phyloP scores from a whole-genome alignment of 495 filamentous ascomycete genomes.

The Talaromyces borbonicus region DNA sequence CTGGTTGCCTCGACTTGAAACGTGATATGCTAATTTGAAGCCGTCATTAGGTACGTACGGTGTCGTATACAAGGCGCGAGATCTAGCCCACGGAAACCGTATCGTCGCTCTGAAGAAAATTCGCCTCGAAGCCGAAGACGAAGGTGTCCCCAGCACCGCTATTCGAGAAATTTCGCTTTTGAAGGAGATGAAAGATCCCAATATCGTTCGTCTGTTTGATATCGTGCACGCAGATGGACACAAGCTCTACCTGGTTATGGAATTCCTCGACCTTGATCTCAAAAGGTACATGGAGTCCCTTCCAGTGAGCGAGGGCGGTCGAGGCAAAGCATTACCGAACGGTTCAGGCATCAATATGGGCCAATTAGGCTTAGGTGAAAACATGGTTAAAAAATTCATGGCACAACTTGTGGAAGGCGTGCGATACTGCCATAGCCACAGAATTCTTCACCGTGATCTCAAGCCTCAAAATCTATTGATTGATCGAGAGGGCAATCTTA shows the following conservation, averaged over 20 bases:
- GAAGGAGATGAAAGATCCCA: conserved; percentile 94
- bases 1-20: too few species aligned
- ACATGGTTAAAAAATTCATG: conserved; percentile 98
- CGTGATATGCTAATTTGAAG: background rate
- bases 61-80: conserved; percentile 86
- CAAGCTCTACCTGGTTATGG: conserved; percentile 91
- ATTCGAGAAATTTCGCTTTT: conserved; percentile 94
- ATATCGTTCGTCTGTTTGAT: conserved; percentile 85
- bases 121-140: conserved; percentile 92
- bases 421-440: conserved; percentile 91
- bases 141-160: conserved; percentile 91
- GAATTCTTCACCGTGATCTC: conserved; percentile 88
- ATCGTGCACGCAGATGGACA: conserved; percentile 96
- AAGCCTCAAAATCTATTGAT: conserved; percentile 98
- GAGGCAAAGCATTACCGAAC: conserved; percentile 80
- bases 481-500: conserved; percentile 87
- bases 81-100: conserved; percentile 63
- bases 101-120: conserved; percentile 98
- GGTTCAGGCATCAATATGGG: conserved; percentile 56
- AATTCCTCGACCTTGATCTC: conserved; percentile 87
- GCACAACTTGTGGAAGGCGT: conserved; percentile 85
- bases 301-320: conserved; percentile 78
- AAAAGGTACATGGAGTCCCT: conserved; percentile 99
- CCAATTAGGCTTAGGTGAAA: conserved; percentile 69
- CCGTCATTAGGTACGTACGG: conserved; percentile 82